Evolutionary conservation across 768 basidiomycete species (phyloP), one percentile per base, ranked within the genome.

Genomic region (Trametes gibbosa): DNA sequence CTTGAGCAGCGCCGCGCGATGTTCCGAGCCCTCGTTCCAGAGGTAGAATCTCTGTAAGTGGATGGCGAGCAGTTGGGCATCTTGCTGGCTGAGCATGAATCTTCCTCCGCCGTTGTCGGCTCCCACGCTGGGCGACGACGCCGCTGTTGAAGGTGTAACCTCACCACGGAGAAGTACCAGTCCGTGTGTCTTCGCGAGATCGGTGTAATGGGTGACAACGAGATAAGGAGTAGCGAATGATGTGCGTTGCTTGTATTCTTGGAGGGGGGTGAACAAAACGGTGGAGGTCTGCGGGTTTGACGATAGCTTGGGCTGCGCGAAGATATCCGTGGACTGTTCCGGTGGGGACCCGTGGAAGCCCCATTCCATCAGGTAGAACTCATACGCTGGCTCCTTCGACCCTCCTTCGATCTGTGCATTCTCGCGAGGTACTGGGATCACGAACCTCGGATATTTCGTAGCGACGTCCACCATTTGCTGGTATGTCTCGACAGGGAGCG

Each of bases 281-380:
- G 94, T 95, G 6, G 94, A 84, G 2, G 74, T 76, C 51, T 76
- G 77, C 16, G 84, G 82, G 63, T 84, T 83, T 12, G 71, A 63
- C 14, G 69, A 66, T 19, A 65, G 56, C 32, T 65, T 59, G 5
- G 76, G 69, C 59, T 75, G 70, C 45, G 75, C 63, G 69, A 84
- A 83, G 5, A 76, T 74, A 66, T 85, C 77, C 29, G 65, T 56
- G 16, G 77, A 73, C 5, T 90, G 88, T 5, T 78, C 72, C 1
- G 80, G 80, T 0, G 92, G 92, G 0, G 83, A 74, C 7, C 82
- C 83, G 69, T 96, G 87, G 71, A 96, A 89, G 39, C 81, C 79
- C 96, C 97, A 98, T 72, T 99, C 89, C 59, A 98, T 76, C 68
- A 86, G 87, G 72, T 86, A 93, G 69, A 92, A 90, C 68, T 92